phyloP scores from a whole-genome alignment of 164 flowering plant genomes.

The Akebia trifoliata region DNA sequence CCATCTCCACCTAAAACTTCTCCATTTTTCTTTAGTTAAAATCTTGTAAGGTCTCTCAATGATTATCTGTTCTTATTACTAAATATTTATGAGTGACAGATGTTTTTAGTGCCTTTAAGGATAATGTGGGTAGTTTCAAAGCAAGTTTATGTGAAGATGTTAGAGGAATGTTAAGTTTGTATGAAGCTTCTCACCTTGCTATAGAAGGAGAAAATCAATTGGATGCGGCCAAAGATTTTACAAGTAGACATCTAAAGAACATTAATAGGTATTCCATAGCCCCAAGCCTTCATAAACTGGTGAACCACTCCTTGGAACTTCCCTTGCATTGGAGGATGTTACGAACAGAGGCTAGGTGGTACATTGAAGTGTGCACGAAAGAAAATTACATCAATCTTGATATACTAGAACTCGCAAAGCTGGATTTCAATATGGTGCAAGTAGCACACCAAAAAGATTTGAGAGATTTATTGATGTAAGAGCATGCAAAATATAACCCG shows the following conservation, averaged over 20 bases:
- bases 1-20: too few species aligned
- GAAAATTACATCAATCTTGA: not conserved
- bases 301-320: conserved; percentile 6
- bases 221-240: conserved; percentile 14
- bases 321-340: conserved; percentile 17
- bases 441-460: conserved; percentile 20
- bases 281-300: not conserved
- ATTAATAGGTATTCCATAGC: not conserved
- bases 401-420: conserved; percentile 12
- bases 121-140: too few species aligned
- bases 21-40: too few species aligned
- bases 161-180: too few species aligned
- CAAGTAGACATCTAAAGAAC: not conserved
- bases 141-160: too few species aligned
- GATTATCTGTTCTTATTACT: too few species aligned
- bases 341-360: conserved; percentile 13
- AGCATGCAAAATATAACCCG: too few species aligned
- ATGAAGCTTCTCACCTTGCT: conserved; percentile 17
- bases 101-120: too few species aligned
- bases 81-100: too few species aligned
- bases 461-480: conserved; percentile 19
- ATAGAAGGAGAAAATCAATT: conserved; percentile 14
- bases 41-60: too few species aligned
- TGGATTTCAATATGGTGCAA: conserved; percentile 27
- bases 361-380: not conserved